Conservation (phyloP, 2,329 filamentous ascomycete genomes). For the Nakataea oryzae region DNA sequence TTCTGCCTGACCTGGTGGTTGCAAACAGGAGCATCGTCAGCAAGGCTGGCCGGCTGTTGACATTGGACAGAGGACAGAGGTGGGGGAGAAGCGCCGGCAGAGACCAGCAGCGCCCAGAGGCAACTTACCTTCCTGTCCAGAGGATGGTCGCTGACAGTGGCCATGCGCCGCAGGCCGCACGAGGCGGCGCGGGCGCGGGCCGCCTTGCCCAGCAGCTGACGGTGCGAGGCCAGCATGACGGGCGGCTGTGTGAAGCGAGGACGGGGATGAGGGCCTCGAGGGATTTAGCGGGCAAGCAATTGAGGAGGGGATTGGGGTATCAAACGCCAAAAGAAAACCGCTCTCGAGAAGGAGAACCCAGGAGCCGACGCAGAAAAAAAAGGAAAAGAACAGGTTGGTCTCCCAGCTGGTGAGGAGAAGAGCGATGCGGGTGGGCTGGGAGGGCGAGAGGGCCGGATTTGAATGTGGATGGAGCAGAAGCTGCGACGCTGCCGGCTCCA, state of each 20-base stretch:
- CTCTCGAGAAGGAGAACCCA: background rate
- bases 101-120: background rate
- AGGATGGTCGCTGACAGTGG: constrained; percentile 75
- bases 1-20: constrained; percentile 68
- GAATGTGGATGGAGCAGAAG: background rate
- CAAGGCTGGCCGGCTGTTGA: background rate
- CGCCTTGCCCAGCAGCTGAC: constrained; percentile 56
- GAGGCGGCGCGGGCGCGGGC: constrained; percentile 51
- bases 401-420: background rate
- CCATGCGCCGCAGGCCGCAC: constrained; percentile 61
- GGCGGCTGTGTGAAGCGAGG: constrained; percentile 6
- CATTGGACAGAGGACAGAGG: background rate
- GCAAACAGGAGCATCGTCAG: constrained; percentile 1
- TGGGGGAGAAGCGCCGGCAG: background rate
- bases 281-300: constrained; percentile 17
- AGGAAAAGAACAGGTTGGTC: background rate
- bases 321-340: constrained; percentile 5
- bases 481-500: background rate
- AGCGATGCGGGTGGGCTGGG: background rate
- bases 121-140: constrained; percentile 79
- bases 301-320: constrained; percentile 19
- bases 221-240: constrained; percentile 56
- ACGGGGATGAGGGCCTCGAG: constrained; percentile 6
- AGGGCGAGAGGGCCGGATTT: background rate
- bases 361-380: background rate